Base-by-base conservation (phyloP, 805 yeast genomes). In the Wickerhamiella bombiphila region DNA sequence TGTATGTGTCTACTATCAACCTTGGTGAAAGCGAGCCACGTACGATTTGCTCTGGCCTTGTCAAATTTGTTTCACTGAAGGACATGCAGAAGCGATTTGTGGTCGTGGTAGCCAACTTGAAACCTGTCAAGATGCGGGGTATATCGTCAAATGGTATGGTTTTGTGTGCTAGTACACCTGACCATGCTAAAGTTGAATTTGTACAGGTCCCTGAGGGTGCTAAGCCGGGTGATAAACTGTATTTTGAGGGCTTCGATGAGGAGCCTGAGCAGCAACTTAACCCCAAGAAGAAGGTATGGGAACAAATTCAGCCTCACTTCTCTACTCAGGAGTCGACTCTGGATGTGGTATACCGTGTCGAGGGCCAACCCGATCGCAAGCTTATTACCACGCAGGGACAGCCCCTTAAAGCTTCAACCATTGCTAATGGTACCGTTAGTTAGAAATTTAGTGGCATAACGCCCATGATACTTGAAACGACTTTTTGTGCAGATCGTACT, bases 201-300 rank as follows among this genome's bases (percentile, higher is more conserved):
- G 86, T 88, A 48, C 78, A 80, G 59, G 97, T 97, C 41, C 99
- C 99, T 49, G 74, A 71, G 25, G 94, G 85, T 14, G 74, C 94
- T 32, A 71, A 82, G 64, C 76, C 98, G 9, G 99, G 99, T 61
- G 98, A 91, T 61, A 86, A 85, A 68, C 69, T 91, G 45, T 88
- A 82, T 72, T 91, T 91, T 54, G 94, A 85, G 64, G 93, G 83
- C 41, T 85, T 66, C 59, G 79, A 83, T 54, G 81, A 83, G 48
- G 75, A 72, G 39, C 97, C 98, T 48, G 93, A 85, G 63, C 73
- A 81, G 54, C 88, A 76, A 55, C 68, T 91, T 62, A 88, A 88
- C 66, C 97, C 98, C 52, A 91, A 91, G 77, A 91, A 91, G 80
- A 91, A 91, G 72, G 68, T 86, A 45, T 91, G 94, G 93, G 98